Evolutionary conservation across 331 rosid genomes (phyloP).

Genomic region (Pyracantha coccinea): DNA sequence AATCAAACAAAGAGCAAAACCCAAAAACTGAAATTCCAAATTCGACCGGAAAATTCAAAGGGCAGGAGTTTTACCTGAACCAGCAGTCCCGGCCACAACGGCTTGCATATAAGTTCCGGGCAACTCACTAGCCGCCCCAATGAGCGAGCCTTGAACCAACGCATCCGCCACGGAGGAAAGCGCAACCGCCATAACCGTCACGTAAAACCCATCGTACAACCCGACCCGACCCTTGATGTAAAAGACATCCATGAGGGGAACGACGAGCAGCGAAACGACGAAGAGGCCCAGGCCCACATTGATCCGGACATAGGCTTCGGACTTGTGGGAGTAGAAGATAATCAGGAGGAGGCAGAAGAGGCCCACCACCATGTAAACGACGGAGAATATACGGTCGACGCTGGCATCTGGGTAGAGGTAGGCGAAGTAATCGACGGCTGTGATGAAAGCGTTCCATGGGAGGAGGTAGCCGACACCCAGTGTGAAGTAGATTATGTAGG

Average conservation of each 20-base stretch:
- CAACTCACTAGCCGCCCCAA: conserved; percentile 82
- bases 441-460: conserved; percentile 94
- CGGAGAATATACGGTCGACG: conserved; percentile 85
- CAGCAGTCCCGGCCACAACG: conserved; percentile 85
- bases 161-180: conserved; percentile 63
- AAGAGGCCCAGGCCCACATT: conserved; percentile 59
- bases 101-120: conserved; percentile 90
- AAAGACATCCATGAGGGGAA: conserved; percentile 51
- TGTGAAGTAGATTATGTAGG: conserved; percentile 70
- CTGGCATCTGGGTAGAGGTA: conserved; percentile 67
- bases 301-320: conserved; percentile 48
- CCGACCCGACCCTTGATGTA: conserved; percentile 73
- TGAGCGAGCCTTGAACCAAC: conserved; percentile 65
- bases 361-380: conserved; percentile 56
- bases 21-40: not conserved
- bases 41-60: not conserved
- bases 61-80: conserved; percentile 42
- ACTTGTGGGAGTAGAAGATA: conserved; percentile 49
- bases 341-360: conserved; percentile 48
- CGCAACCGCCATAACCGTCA: conserved; percentile 39
- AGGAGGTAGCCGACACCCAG: conserved; percentile 77
- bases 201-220: conserved; percentile 55
- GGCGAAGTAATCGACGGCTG: conserved; percentile 86
- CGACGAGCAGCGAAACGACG: conserved; percentile 41
- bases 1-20: not conserved